phyloP scores from a whole-genome alignment of 352 stramenopile species.

The Phytophthora rubi region DNA sequence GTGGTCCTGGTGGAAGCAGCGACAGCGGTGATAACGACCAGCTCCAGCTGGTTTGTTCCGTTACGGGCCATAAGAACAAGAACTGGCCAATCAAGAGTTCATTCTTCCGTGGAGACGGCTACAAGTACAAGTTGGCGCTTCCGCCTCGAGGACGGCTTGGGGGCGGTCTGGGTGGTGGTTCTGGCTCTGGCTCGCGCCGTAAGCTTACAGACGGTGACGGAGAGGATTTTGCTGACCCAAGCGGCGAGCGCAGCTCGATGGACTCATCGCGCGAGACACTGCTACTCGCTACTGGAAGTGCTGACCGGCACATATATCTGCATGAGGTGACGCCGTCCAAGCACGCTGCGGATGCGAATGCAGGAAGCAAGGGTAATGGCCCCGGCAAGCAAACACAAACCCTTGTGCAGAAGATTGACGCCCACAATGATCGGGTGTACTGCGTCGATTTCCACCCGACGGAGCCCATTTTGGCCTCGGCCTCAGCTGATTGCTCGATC shows the following conservation, averaged over 20 bases:
- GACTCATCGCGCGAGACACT: conserved; percentile 68
- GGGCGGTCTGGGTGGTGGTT: conserved; percentile 25
- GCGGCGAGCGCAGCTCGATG: conserved; percentile 42
- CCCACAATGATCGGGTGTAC: conserved; percentile 89
- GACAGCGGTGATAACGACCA: conserved; percentile 72
- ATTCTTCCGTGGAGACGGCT: conserved; percentile 88
- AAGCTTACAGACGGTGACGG: conserved; percentile 84
- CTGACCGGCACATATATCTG: conserved; percentile 89
- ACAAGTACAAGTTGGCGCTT: conserved; percentile 86
- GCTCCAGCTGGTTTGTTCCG: conserved; percentile 80
- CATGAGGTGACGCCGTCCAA: conserved; percentile 80
- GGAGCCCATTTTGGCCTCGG: conserved; percentile 85
- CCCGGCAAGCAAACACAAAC: conserved; percentile 53
- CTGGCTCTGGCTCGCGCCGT: conserved; percentile 48
- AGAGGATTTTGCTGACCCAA: conserved; percentile 70
- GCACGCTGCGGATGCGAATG: conserved; percentile 37
- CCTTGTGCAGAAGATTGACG: conserved; percentile 86
- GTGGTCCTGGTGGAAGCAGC: conserved; percentile 27
- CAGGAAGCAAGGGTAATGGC: conserved; percentile 21
- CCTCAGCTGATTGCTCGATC: conserved; percentile 85
- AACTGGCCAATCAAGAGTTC: conserved; percentile 92
- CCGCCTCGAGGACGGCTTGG: conserved; percentile 39
- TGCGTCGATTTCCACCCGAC: conserved; percentile 89
- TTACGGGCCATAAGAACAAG: conserved; percentile 91
- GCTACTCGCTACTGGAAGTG: conserved; percentile 85